Evolutionary conservation across 1,284 basidiomycete species (phyloP), one percentile per base, ranked within the genome.

Genomic region (Austroboletus novae-zelandiae): DNA sequence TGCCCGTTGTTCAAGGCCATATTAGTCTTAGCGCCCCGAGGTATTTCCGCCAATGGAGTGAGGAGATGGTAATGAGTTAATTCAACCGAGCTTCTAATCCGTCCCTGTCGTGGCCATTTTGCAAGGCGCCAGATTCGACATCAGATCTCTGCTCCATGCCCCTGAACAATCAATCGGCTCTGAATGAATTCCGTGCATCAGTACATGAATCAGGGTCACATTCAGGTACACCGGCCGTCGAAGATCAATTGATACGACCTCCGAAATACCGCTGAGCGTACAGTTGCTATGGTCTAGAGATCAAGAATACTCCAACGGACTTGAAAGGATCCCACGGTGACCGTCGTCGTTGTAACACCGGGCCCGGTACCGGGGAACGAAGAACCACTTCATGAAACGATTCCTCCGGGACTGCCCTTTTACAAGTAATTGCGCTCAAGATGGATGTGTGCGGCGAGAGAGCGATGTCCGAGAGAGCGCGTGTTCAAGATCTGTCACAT

Each of bases 201-300:
- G 32, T 47, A 46, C 53, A 63, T 67, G 58, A 64, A 55, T 60
- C 64, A 62, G 61, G 65, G 62, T 60, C 65, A 48, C 25, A n/a
- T 18, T 60, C 61, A 61, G 61, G 58, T 57, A 61, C 61, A 20
- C 20, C 20, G 20, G 32, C 29, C 7, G 27, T 27, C 41, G 50
- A 53, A 51, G 46, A 62, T 62, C 49, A 52, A 50, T 44, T 32
- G 40, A 62, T 65, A 11, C 20, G 2, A 20, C 55, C 35, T 31
- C 10, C 9, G 35, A n/a, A 14, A 31, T 15, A 36, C 9, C 27
- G 11, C 30, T 40, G 9, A 29, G 18, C 6, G 17, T 15, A 47
- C 37, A 36, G 20, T 34, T 17, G 35, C 35, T 7, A 36, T 20
- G 11, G 17, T 10, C 5, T 5, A 23, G 36, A 37, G 17, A 37